Evolutionary conservation across 176 grass and related monocot genomes (phyloP).

Genomic region (Cymbopogon citratus): DNA sequence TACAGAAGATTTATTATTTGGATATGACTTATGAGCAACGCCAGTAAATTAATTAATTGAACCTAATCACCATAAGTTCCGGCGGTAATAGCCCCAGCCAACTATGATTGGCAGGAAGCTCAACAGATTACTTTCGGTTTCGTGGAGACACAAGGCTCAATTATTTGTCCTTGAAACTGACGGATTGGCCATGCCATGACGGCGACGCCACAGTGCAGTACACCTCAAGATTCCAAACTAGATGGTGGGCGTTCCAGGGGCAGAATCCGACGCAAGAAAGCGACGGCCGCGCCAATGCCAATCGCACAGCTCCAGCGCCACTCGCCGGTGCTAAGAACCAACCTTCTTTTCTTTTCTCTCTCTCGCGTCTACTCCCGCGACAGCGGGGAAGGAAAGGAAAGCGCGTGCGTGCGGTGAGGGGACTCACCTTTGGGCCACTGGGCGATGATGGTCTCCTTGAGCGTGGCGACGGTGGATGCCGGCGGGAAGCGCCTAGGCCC

Average conservation of each 20-base stretch:
- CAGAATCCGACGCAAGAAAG: slow-evolving; percentile 25
- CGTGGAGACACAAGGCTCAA: neutral
- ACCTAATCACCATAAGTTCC: neutral
- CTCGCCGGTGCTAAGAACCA: slow-evolving; percentile 6
- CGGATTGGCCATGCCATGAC: slow-evolving; percentile 18
- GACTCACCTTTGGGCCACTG: slow-evolving; percentile 78
- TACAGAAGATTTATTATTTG: neutral
- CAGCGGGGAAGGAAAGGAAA: neutral
- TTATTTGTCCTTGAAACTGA: slow-evolving; percentile 18
- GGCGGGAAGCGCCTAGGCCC: slow-evolving; percentile 61
- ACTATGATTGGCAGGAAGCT: slow-evolving; percentile 13
- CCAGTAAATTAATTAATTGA: neutral
- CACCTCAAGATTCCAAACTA: slow-evolving; percentile 43
- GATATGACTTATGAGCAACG: neutral
- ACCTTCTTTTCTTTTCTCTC: neutral
- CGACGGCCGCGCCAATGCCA: neutral
- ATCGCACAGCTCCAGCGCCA: slow-evolving; percentile 25
- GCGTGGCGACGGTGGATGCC: slow-evolving; percentile 63
- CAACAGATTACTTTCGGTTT: neutral
- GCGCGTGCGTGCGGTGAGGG: neutral
- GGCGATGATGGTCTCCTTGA: slow-evolving; percentile 78
- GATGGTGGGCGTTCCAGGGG: slow-evolving; percentile 17
- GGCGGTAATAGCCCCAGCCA: neutral
- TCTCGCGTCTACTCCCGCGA: neutral
- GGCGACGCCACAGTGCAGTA: slow-evolving; percentile 9